Base-by-base conservation (phyloP, 495 filamentous ascomycete species). In the Daldinia loculata region DNA sequence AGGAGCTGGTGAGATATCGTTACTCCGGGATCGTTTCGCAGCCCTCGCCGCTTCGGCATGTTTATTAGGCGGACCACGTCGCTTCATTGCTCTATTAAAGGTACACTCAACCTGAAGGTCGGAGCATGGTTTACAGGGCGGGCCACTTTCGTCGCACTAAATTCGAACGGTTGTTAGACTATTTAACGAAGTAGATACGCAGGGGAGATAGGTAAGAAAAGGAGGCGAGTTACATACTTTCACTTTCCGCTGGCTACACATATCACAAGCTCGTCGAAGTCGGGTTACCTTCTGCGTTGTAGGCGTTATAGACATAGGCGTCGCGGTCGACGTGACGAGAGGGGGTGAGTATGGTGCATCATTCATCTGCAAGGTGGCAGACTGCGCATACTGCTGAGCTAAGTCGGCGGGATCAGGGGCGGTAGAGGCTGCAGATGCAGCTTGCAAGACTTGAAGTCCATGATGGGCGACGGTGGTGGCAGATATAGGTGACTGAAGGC, bases 21-120 rank as follows among this genome's bases (percentile, higher is more conserved):
- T 76, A 19, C 60, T 71, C 7, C 78, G 67, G 39, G 66, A 27
- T 63, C 85, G 87, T 77, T 94, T 96, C 6, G 71, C 70, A 0
- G 81, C 78, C 67, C 77, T 80, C 41, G 94, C 87, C 1, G 89
- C 90, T 78, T 95, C 93, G 52, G 91, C 93, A 79, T 94, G 92
- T 67, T 89, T 87, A 75, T 97, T 97, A 1, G 92, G 92, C 17
- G 93, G 93, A 0, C 93, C 93, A 64, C 93, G 88, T 17, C 93
- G 87, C 66, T 91, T 88, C 78, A 90, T 93, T 38, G 90, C 90
- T 62, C 93, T 80, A 52, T 90, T 84, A 79, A 92, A 94, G 51
- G 92, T 96, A 79, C 93, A 97, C 39, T 92, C 91, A 27, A 96
- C 93, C 51, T 91, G 87, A 63, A 97, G 85, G 52, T 89, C 88